Base-by-base conservation (phyloP, 306 rosid genomes). In the Castanopsis chinensis region DNA sequence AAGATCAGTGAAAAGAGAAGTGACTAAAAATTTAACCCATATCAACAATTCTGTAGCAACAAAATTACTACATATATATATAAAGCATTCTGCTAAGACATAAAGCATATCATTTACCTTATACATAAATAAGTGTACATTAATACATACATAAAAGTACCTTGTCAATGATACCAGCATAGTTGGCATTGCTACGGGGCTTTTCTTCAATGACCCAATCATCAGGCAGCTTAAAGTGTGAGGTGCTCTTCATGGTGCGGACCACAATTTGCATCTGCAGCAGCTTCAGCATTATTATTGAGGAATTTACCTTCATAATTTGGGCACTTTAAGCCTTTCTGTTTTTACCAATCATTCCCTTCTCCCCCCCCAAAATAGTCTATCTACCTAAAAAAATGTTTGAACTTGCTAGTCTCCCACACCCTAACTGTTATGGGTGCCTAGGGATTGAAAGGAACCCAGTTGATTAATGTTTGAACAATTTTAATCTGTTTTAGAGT, bases 201-300 rank as follows among this genome's bases (percentile, higher is more conserved):
- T 25, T 78, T 81, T 74, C 81, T 84, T 79, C 80, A 51, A 86
- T 72, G 71, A 61, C 79, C 84, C 89, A 83, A 79, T 57, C 83
- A 77, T 78, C 81, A 21, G 89, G 89, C 78, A 84, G 84, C 41
- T 54, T 79, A 56, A 80, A 55, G 68, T 57, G 64, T 25, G 86
- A 58, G 59, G 60, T 18, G 35, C 59, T 32, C 71, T 56, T 45
- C 51, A 43, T 43, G 67, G 52, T 69, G 55, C 4, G 55, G 45
- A 73, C 68, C 4, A 53, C 13, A 7, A 71, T 45, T 53, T 72
- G 80, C 76, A 37, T 72, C 87, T 87, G 84, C 85, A 69, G 72
- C 75, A 67, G 61, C 63, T 61, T 76, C 19, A 75, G 41, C 58
- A 58, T 15, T 20, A 20, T 61, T 41, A 76, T 78, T 61, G 75